phyloP scores from a whole-genome alignment of 257 asterid species.

The Thymus mandschuricus region DNA sequence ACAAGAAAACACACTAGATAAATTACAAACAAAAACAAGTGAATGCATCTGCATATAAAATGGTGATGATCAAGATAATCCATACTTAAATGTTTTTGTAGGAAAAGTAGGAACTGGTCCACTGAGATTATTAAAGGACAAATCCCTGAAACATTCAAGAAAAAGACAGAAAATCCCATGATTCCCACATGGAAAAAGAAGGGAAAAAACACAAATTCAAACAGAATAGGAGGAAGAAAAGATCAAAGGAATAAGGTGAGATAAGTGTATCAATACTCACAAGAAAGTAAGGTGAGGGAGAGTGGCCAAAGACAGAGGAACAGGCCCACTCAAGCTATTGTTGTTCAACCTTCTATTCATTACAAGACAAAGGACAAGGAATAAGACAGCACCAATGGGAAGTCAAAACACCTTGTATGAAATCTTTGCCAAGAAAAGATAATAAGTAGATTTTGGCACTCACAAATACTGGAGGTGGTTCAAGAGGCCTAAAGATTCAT shows the following conservation, averaged over 20 bases:
- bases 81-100: slow-evolving; percentile 86
- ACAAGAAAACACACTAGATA: slow-evolving; percentile 12
- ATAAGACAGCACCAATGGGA: slow-evolving; percentile 35
- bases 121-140: slow-evolving; percentile 90
- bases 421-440: slow-evolving; percentile 22
- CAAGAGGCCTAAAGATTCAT: slow-evolving; percentile 68
- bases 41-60: neutral
- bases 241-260: slow-evolving; percentile 16
- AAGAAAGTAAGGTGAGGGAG: slow-evolving; percentile 93
- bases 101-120: slow-evolving; percentile 83
- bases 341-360: slow-evolving; percentile 88
- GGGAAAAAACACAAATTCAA: slow-evolving; percentile 15
- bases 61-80: slow-evolving; percentile 5
- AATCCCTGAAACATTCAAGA: slow-evolving; percentile 63
- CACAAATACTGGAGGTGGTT: slow-evolving; percentile 75
- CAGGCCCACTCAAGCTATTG: slow-evolving; percentile 84
- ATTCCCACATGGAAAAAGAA: slow-evolving; percentile 35
- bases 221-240: slow-evolving; percentile 22
- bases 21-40: slow-evolving; percentile 3
- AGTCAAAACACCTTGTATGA: slow-evolving; percentile 43
- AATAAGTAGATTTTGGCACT: slow-evolving; percentile 30
- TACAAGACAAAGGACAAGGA: slow-evolving; percentile 50
- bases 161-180: slow-evolving; percentile 25
- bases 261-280: slow-evolving; percentile 55
- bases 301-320: slow-evolving; percentile 73